Base-by-base conservation (phyloP, 495 filamentous ascomycete genomes). In the Aspergillus taichungensis region DNA sequence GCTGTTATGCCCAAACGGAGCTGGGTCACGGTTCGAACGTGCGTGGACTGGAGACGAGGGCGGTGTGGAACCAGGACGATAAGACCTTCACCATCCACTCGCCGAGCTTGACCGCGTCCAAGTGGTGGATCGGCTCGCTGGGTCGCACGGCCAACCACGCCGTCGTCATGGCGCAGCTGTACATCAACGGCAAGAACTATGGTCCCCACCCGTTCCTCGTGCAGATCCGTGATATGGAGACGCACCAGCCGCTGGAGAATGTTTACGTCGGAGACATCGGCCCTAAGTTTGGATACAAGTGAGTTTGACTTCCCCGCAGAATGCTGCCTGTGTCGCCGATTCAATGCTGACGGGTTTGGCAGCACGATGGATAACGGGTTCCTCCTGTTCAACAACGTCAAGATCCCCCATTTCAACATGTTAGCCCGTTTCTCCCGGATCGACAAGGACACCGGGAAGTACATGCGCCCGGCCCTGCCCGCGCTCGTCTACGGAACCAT, bases 81-180 rank as follows among this genome's bases (percentile, higher is more conserved):
- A 79, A 84, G 62, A 83, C 78, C 5, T 87, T 87, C 61, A 77
- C 68, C 37, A 74, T 88, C 39, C 75, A 83, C 52, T 82, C 80
- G 0, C 84, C 84, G 0, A 64, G 72, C 42, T 64, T 85, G 43
- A 86, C 82, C 8, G 72, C 81, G 11, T 78, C 77, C 32, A 88
- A 88, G 57, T 88, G 83, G 83, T 88, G 84, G 84, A 84, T 86
- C 53, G 84, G 84, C 0, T 81, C 79, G 18, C 67, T 87, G 6
- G 84, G 84, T 37, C 62, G 77, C n/a, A 77, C 79, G 8, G 83
- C 84, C 13, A 88, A 85, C 50, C 75, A 86, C 62, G 83, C 84
- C 0, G 76, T 83, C 24, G 84, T 88, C 1, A 82, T 87, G 78
- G 84, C 84, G 9, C 80, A 86, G 55, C 62, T 85, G 34, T 71